A percentile compares a stretch with the other conserved stretches of the same genome.
phyloP scores from a whole-genome alignment of 2,329 filamentous ascomycete genomes.

The Truncatella angustata region DNA sequence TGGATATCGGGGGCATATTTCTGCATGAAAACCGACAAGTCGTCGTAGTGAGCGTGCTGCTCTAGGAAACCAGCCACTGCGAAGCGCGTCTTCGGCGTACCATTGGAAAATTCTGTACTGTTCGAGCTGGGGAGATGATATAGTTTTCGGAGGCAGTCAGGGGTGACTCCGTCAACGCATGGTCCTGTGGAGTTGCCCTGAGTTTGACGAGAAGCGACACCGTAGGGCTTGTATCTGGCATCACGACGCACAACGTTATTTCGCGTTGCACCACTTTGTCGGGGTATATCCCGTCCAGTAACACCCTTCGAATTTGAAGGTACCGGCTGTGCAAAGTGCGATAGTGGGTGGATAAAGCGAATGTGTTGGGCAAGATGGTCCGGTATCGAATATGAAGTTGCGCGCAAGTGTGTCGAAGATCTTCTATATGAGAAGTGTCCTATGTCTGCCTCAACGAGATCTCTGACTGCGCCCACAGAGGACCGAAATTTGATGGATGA shows the following conservation, averaged over 20 bases:
- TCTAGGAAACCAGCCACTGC: slow-evolving; percentile 51
- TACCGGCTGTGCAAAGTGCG: slow-evolving; percentile 46
- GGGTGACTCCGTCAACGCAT: background rate
- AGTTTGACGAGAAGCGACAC: background rate
- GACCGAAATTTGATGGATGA: slow-evolving; percentile 43
- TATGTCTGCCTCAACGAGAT: slow-evolving; percentile 40
- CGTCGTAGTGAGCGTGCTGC: slow-evolving; percentile 42
- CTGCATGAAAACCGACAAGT: slow-evolving; percentile 38
- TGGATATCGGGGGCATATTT: slow-evolving; percentile 34
- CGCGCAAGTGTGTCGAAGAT: slow-evolving; percentile 38
- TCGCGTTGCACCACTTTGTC: too few relatives aligned
- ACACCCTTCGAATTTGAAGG: background rate
- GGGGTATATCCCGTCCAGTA: background rate
- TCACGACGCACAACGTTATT: background rate
- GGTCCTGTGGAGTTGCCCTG: background rate
- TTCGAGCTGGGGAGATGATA: slow-evolving; percentile 43
- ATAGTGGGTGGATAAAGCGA: slow-evolving; percentile 46
- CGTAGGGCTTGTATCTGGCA: slow-evolving; percentile 20
- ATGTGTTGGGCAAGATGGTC: slow-evolving; percentile 35
- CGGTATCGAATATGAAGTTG: slow-evolving; percentile 44
- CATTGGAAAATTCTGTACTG: slow-evolving; percentile 11
- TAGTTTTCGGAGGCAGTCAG: slow-evolving; percentile 31
- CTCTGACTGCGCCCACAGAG: slow-evolving; percentile 36
- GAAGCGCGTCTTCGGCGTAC: slow-evolving; percentile 35
- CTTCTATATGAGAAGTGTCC: slow-evolving; percentile 39